Base-by-base conservation (phyloP, 2,329 filamentous ascomycete species). In the Neopestalotiopsis rosae region DNA sequence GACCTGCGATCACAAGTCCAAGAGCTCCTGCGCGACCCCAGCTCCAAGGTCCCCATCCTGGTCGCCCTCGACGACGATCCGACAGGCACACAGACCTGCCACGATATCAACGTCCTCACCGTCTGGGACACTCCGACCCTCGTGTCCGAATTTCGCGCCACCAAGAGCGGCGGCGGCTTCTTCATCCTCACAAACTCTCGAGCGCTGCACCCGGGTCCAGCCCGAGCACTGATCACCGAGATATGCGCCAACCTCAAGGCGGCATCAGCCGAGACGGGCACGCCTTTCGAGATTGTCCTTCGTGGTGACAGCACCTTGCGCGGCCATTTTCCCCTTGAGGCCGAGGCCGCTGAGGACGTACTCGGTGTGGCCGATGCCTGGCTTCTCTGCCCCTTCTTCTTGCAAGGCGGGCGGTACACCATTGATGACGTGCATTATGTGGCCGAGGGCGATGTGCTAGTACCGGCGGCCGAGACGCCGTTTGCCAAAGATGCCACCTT, bases 141-240 rank as follows among this genome's bases (percentile, higher is more conserved):
- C 2, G 76, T 76, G 2, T 70, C 74, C 7, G 85, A 88, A 72
- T 84, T 89, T 70, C 75, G 74, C 3, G 76, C 76, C 40, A 79
- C 76, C 1, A 70, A 70, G 1, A 61, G 77, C 5, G 78, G 79
- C 2, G 75, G 77, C 3, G 88, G 87, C 20, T 89, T 90, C 81
- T 89, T 90, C 78, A 88, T 89, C 71, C 80, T 89, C 5, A 89
- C 87, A 42, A 89, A 89, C 74, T 88, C 86, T 3, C 85, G 88
- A 4, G 88, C 88, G 0, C 76, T 89, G 2, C 86, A 85, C 24
- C 82, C 86, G 0, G 74, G 75, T 0, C 81, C 84, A 58, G 87
- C 87, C 0, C 78, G 81, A 17, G 70, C 73, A 0, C 81, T 90
- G 1, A 85, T 88, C 71, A 73, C 74, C 7, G 82, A 84, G 24